Evolutionary conservation across 805 yeast species (phyloP).

Genomic region (Yarrowia sp.): DNA sequence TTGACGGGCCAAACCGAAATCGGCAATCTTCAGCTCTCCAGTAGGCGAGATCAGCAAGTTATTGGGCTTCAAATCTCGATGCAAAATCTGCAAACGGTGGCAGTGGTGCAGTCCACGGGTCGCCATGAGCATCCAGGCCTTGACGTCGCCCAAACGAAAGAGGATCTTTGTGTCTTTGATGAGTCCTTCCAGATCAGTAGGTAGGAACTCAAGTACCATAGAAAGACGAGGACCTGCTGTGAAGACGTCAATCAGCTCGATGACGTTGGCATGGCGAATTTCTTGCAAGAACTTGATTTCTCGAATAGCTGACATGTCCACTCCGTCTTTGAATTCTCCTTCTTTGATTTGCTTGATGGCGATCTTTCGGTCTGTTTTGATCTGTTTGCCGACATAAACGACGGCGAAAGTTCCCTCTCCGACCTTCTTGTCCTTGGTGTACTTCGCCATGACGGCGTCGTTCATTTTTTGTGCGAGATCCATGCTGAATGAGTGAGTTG

Average conservation of each 20-base stretch:
- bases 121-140: conserved; percentile 94
- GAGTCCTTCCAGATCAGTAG: conserved; percentile 88
- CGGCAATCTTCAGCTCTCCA: conserved; percentile 92
- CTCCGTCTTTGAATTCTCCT: conserved; percentile 91
- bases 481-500: conserved; percentile 12
- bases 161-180: conserved; percentile 79
- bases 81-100: conserved; percentile 87
- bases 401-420: conserved; percentile 99
- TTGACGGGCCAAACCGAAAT: conserved; percentile 94
- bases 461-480: conserved; percentile 35
- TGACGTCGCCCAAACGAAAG: conserved; percentile 85
- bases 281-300: conserved; percentile 90
- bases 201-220: conserved; percentile 89
- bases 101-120: conserved; percentile 94
- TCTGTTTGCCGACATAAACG: conserved; percentile 76
- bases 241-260: conserved; percentile 88
- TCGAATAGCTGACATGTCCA: conserved; percentile 95
- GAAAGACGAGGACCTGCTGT: conserved; percentile 70
- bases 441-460: conserved; percentile 38
- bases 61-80: conserved; percentile 92
- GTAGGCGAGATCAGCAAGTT: conserved; percentile 84
- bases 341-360: conserved; percentile 97
- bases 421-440: conserved; percentile 71
- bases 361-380: conserved; percentile 62
- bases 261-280: conserved; percentile 76